Base-by-base conservation (phyloP, 1,284 basidiomycete species). In the Malassezia arunalokei region DNA sequence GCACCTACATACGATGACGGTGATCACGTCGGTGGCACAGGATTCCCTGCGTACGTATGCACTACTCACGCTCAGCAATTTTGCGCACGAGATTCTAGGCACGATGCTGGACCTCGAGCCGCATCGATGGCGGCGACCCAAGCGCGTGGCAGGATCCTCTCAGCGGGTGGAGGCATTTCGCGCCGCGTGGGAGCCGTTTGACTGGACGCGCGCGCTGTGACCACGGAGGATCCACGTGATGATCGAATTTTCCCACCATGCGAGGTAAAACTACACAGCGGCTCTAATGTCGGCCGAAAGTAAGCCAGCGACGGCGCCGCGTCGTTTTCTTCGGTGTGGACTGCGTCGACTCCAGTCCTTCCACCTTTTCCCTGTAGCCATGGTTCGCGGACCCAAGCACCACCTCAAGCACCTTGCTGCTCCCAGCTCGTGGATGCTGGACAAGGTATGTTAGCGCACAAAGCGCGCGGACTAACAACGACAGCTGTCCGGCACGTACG, bases 371-470 rank as follows among this genome's bases (percentile, higher is more conserved):
- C 24, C 41, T 14, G 20, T 43, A 41, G 50, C 59, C 65, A 62
- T 67, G 69, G 69, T 69, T 64, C 69, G 91, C 78, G 92, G 92
- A 84, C 92, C 92, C 68, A 92, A 89, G 85, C 96, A 96, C 80
- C 92, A 98, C 77, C 82, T 96, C 79, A 95, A 95, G 83, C 87
- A 92, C 75, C 83, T 96, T 65, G 83, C 85, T 69, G 94, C 94
- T 68, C 94, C 94, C 64, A 92, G 88, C 56, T 87, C 88, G 79
- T 98, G 94, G 94, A 94, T 98, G 89, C 82, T 98, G 68, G 90
- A 96, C 82, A 98, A 98, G 51, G 51, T 53, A 53, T n/a, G 51
- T 48, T 15, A 12, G 46, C 24, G 5, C 14, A 24, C 8, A 5
- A 11, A 14, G 17, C 17, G 17, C 20, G 14, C 14, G 15, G 32